A percentile compares a stretch with the other conserved stretches of the same genome.
phyloP scores from a whole-genome alignment of 306 rosid species.

The Heteromeles arbutifolia region DNA sequence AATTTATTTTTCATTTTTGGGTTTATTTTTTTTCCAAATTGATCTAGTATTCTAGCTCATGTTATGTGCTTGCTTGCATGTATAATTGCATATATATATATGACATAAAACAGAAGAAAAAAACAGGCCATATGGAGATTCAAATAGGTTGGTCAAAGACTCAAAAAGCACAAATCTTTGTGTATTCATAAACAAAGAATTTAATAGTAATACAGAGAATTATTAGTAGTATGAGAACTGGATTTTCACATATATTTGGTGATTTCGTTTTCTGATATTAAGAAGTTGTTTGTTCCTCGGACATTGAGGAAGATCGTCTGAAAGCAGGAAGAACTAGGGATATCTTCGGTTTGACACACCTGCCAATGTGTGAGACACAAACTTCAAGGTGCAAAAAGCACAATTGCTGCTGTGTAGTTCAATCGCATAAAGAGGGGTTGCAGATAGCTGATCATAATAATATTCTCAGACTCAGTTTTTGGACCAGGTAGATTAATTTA shows the following conservation, averaged over 20 bases:
- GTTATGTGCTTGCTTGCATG: not conserved
- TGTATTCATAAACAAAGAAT: not conserved
- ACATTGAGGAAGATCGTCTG: slow-evolving; percentile 6
- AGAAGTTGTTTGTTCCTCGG: not conserved
- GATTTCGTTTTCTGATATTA: not conserved
- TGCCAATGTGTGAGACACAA: slow-evolving; percentile 17
- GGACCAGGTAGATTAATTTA: slow-evolving; percentile 10
- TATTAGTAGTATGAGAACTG: too few species aligned
- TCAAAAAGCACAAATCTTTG: not conserved
- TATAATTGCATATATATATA: not conserved
- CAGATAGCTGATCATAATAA: not conserved
- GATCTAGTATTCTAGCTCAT: not conserved
- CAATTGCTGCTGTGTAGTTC: slow-evolving; percentile 24
- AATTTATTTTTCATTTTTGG: not conserved
- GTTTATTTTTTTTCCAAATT: not conserved
- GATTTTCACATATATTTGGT: not conserved
- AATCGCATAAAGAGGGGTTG: slow-evolving; percentile 19
- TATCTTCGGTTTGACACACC: slow-evolving; percentile 21
- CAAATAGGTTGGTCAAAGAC: not conserved
- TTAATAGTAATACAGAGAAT: not conserved
- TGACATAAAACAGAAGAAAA: not conserved
- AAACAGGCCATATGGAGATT: not conserved
- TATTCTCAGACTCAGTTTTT: slow-evolving; percentile 9
- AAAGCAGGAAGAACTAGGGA: slow-evolving; percentile 19
- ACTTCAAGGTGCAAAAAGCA: slow-evolving; percentile 25